phyloP scores from a whole-genome alignment of 768 basidiomycete species.

The Pholiota molesta region DNA sequence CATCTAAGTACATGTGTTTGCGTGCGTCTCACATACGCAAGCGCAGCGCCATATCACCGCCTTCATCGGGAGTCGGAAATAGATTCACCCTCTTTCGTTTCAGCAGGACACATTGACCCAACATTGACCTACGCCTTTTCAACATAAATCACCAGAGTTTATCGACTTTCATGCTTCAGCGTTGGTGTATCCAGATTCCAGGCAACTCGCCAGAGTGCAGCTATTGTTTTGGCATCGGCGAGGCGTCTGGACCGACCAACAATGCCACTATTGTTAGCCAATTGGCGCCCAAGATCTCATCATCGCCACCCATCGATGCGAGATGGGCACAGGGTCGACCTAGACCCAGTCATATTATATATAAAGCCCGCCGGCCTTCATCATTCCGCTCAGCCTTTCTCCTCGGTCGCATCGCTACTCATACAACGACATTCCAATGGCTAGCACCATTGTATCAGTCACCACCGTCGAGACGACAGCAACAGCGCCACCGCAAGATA shows the following conservation, averaged over 20 bases:
- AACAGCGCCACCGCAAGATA: not conserved
- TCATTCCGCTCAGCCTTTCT: not conserved
- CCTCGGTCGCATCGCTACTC: not conserved
- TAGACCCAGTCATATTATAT: not conserved
- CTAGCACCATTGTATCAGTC: not conserved
- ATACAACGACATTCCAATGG: not conserved
- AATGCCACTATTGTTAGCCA: not conserved
- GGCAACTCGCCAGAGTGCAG: not conserved
- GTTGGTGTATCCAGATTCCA: not conserved
- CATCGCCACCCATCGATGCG: not conserved
- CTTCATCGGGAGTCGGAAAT: not conserved
- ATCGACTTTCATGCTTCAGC: not conserved
- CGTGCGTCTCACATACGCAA: not conserved
- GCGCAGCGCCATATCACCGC: not conserved
- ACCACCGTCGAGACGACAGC: not conserved
- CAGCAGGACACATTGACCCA: not conserved
- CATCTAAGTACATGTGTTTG: not conserved
- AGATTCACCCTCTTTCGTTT: not conserved
- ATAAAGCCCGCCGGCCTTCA: not conserved
- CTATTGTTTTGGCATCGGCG: too few species aligned
- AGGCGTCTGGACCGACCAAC: not conserved
- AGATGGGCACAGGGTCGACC: not conserved
- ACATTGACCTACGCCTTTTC: not conserved
- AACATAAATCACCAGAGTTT: not conserved
- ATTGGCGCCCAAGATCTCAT: slow-evolving; percentile 1